These are phyloP conservation scores for Gloeopeniophorella convolvens DNA, from an alignment of 768 basidiomycete genomes.

Conservation along the genomic window DNA sequence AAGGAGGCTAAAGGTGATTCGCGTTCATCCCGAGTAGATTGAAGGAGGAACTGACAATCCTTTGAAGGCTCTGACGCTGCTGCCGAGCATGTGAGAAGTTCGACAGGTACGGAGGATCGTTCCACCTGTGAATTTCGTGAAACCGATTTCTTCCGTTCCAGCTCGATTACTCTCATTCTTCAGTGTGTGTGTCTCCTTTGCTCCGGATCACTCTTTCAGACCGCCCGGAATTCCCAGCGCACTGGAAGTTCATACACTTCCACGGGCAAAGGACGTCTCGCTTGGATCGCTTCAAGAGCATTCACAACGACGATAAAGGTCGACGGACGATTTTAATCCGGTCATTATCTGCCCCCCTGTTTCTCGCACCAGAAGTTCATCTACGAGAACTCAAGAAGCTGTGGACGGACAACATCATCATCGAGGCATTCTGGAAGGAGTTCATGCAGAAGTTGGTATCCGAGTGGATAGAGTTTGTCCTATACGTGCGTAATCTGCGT, in stretches of 20 bases:
- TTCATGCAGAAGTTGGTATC: constrained; percentile 3
- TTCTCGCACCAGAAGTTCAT: constrained; percentile 11
- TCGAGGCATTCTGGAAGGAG: constrained; percentile 6
- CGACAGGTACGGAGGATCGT: not conserved
- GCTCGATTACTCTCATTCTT: constrained; percentile 12
- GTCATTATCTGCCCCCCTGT: constrained; percentile 7
- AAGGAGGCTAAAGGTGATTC: constrained; percentile 7
- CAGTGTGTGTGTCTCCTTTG: not conserved
- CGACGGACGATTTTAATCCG: constrained; percentile 8
- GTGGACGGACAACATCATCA: constrained; percentile 7
- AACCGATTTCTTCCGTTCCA: not conserved
- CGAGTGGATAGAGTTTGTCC: constrained; percentile 10
- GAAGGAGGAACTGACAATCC: not conserved
- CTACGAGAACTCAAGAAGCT: constrained; percentile 4
- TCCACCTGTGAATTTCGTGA: too few relatives aligned
- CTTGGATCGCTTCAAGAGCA: not conserved
- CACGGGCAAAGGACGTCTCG: constrained; percentile 12
- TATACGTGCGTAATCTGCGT: not conserved
- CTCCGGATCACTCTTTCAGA: not conserved
- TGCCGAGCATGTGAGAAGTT: not conserved
- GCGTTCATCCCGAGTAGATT: not conserved
- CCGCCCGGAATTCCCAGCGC: not conserved
- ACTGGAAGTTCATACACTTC: constrained; percentile 15
- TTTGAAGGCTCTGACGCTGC: not conserved
- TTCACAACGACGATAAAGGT: not conserved